Evolutionary conservation across 352 stramenopile species (phyloP).

Genomic region (Phytophthora melonis): DNA sequence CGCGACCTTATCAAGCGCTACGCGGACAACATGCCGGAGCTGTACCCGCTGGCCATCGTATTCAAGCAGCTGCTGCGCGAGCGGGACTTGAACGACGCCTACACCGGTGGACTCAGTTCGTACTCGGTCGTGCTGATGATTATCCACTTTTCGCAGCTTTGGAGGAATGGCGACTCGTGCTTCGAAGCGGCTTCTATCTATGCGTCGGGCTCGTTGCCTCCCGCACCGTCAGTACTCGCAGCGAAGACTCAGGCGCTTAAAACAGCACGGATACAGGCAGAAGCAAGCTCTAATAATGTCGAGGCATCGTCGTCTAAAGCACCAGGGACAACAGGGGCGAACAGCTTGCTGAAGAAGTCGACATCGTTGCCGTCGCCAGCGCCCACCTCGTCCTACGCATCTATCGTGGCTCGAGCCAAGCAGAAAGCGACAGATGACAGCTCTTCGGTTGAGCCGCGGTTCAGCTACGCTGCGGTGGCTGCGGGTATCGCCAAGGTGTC

Average conservation of each 20-base stretch:
- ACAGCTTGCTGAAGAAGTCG: conserved; percentile 30
- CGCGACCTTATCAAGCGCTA: conserved; percentile 89
- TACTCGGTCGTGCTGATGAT: conserved; percentile 95
- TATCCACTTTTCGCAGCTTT: conserved; percentile 86
- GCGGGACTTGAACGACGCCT: conserved; percentile 92
- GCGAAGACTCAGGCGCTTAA: conserved; percentile 37
- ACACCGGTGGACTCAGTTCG: conserved; percentile 91
- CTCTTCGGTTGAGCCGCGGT: conserved; percentile 39
- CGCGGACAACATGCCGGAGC: conserved; percentile 82
- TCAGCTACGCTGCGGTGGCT: conserved; percentile 80
- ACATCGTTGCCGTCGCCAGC: conserved; percentile 21
- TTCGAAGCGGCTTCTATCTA: conserved; percentile 73
- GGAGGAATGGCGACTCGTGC: conserved; percentile 60
- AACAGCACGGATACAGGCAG: conserved; percentile 30
- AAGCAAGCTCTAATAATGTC: conserved; percentile 8
- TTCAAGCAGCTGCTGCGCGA: conserved; percentile 93
- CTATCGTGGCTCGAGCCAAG: conserved; percentile 55
- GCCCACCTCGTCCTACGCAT: conserved; percentile 68
- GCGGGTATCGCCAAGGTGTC: conserved; percentile 67
- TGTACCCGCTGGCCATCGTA: conserved; percentile 90
- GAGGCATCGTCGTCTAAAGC: conserved; percentile 9
- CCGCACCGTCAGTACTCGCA: conserved; percentile 38
- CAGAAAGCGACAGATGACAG: conserved; percentile 31
- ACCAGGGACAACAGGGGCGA: conserved; percentile 1
- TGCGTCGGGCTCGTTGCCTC: conserved; percentile 63